Evolutionary conservation across 176 grass and related monocot species (phyloP), one percentile per base, ranked within the genome.

Genomic region (Triticum turgidum): DNA sequence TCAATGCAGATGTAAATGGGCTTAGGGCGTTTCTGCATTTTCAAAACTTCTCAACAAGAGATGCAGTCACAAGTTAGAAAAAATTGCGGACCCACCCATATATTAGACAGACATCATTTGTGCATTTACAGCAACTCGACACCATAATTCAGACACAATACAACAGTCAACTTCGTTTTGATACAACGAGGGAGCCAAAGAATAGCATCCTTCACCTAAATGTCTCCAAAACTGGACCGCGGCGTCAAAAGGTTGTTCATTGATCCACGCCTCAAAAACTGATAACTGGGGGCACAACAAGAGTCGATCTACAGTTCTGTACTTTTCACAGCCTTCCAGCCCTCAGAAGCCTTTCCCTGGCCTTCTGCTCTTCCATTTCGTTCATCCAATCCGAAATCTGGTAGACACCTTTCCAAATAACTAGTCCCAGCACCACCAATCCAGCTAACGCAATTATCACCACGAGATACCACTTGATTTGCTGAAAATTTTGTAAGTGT

Each of bases 361-460:
- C 13, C 82, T 77, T 89, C 78, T 91, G 86, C 81, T 82, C 88
- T 75, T 95, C 96, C 61, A 94, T 89, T 86, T 92, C 88, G 35
- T 98, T 91, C 96, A 98, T 98, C 93, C 93, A 89, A 86, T 98
- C 96, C 22, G 96, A 98, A 47, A 98, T 82, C 84, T 86, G 37
- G 82, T 89, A 88, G 37, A 98, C 62, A 20, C 84, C 90, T 29
- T 94, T 98, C 56, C 56, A 59, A 59, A 59, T 20, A 59, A 59
- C 18, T 7, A 59, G 56, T 63, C 85, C 89, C 21, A 87, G 29
- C 11, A 83, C 74, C 52, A 88, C 80, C 65, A 85, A 13, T 52
- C 61, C 84, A 47, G 87, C 73, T 37, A 86, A 15, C 20, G 67
- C 54, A 15, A 68, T 35, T 72, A 91, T 62, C 4, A 81, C 74